phyloP scores from a whole-genome alignment of 495 filamentous ascomycete species.

The Aspergillus baeticus region DNA sequence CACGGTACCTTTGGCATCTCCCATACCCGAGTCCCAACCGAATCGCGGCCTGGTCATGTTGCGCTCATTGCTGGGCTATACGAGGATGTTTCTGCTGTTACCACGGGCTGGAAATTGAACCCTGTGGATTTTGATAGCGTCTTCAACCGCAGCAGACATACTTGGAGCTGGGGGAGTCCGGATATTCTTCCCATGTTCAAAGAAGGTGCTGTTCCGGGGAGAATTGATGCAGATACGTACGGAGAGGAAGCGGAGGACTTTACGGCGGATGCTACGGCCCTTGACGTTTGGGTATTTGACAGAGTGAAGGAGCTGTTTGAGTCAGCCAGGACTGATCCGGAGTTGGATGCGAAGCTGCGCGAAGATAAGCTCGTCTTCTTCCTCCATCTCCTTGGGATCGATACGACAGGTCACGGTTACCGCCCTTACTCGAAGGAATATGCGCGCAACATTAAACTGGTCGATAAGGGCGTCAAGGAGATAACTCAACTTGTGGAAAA shows the following conservation, averaged over 20 bases:
- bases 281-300: slow-evolving; percentile 97
- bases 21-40: slow-evolving; percentile 95
- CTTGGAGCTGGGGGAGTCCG: slow-evolving; percentile 98
- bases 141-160: slow-evolving; percentile 94
- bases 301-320: slow-evolving; percentile 83
- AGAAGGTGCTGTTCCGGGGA: slow-evolving; percentile 82
- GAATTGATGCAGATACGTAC: slow-evolving; percentile 83
- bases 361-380: slow-evolving; percentile 94
- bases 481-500: slow-evolving; percentile 78
- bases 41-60: slow-evolving; percentile 96
- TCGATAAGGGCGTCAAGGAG: slow-evolving; percentile 84
- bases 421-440: slow-evolving; percentile 96
- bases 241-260: slow-evolving; percentile 86
- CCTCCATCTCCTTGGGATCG: slow-evolving; percentile 91
- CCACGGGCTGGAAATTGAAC: slow-evolving; percentile 98
- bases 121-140: slow-evolving; percentile 98
- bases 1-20: slow-evolving; percentile 99
- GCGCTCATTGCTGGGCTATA: slow-evolving; percentile 97
- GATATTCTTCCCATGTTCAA: slow-evolving; percentile 99
- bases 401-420: slow-evolving; percentile 86
- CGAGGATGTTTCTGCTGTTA: slow-evolving; percentile 97
- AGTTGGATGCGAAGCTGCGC: slow-evolving; percentile 69
- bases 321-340: slow-evolving; percentile 71
- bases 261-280: slow-evolving; percentile 70
- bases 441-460: slow-evolving; percentile 88